Conservation (phyloP, 2,329 filamentous ascomycete species). For the Aspergillus sp. region DNA sequence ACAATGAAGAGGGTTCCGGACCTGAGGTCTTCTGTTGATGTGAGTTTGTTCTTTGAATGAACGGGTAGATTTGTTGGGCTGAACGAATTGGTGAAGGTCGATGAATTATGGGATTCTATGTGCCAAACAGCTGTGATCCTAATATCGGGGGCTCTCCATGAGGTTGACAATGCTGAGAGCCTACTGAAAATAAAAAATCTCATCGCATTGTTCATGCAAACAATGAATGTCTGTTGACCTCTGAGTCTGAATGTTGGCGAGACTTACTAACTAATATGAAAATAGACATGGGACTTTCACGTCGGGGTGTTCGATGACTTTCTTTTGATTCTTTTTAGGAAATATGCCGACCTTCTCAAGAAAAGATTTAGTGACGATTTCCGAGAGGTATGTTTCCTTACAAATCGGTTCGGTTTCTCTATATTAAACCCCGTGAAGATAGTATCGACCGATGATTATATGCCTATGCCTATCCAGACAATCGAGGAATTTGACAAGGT, state of each 20-base stretch:
- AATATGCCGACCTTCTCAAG: conserved; percentile 90
- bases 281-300: conserved; percentile 83
- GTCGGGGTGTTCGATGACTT: conserved; percentile 80
- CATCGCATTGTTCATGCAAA: conserved; percentile 92
- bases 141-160: conserved; percentile 74
- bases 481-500: conserved; percentile 93
- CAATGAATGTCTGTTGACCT: conserved; percentile 74
- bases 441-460: conserved; percentile 93
- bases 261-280: background rate
- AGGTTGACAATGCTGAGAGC: conserved; percentile 83
- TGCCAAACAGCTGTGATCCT: conserved; percentile 82
- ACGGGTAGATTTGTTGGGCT: background rate
- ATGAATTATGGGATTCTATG: conserved; percentile 98
- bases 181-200: conserved; percentile 94
- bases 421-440: conserved; percentile 47
- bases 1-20: conserved; percentile 87
- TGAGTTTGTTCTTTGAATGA: conserved; percentile 39
- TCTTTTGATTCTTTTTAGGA: conserved; percentile 85
- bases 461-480: conserved; percentile 97
- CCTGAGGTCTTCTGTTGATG: conserved; percentile 78
- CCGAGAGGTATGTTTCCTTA: conserved; percentile 65
- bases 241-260: conserved; percentile 11
- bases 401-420: background rate
- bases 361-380: conserved; percentile 93
- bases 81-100: conserved; percentile 60